A percentile compares a stretch with the other conserved stretches of the same genome.
These are phyloP conservation scores for Hypoxylon lienhwacheense DNA, from an alignment of 495 filamentous ascomycete genomes.

Conservation along the genomic window DNA sequence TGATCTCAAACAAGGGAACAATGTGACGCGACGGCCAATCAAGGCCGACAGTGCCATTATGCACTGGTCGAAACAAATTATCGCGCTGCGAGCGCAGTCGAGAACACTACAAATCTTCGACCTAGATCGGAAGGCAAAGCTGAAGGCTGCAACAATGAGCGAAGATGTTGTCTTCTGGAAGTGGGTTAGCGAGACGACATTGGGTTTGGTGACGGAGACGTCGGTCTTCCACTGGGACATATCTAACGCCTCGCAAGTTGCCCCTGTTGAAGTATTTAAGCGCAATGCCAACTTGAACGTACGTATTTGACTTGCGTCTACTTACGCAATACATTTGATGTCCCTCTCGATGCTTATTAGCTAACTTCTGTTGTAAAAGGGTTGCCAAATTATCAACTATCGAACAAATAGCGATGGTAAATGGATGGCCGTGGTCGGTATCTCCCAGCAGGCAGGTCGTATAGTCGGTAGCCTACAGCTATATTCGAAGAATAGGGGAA, in stretches of 20 bases:
- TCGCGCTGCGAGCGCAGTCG: constrained; percentile 88
- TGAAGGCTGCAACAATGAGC: constrained; percentile 92
- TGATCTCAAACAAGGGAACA: constrained; percentile 92
- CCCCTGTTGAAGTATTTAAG: constrained; percentile 89
- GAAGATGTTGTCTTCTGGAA: constrained; percentile 99
- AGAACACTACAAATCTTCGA: constrained; percentile 98
- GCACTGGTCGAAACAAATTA: constrained; percentile 96
- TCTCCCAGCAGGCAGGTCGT: constrained; percentile 87
- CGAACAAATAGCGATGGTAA: constrained; percentile 92
- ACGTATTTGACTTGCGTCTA: constrained; percentile 41
- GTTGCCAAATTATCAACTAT: constrained; percentile 99
- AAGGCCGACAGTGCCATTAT: constrained; percentile 99
- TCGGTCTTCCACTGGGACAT: constrained; percentile 98
- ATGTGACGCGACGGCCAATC: constrained; percentile 89
- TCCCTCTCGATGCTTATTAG: neutral
- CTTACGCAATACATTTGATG: neutral
- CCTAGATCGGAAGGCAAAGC: constrained; percentile 81
- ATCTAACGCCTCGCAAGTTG: constrained; percentile 72
- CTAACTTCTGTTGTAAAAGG: constrained; percentile 51
- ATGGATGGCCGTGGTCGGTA: constrained; percentile 98
- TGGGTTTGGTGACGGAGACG: constrained; percentile 88
- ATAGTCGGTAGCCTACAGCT: constrained; percentile 96
- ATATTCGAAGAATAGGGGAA: constrained; percentile 91
- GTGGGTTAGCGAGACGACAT: constrained; percentile 85
- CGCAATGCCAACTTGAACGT: constrained; percentile 85